Conservation (phyloP, 2,329 filamentous ascomycete species). For the Myotisia sp. region DNA sequence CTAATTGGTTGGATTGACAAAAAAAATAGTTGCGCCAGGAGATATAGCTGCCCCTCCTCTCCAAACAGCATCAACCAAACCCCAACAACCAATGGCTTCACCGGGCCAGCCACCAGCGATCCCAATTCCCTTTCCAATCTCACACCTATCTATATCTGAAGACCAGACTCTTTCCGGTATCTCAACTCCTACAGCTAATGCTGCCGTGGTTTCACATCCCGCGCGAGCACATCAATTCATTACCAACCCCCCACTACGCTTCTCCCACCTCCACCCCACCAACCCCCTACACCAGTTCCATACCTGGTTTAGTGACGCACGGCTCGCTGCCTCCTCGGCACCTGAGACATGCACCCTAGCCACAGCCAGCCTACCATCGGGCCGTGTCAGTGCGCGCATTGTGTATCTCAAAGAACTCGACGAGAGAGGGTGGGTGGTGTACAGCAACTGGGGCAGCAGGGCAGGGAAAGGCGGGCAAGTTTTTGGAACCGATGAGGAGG, state of each 20-base stretch:
- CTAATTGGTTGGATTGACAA: no score
- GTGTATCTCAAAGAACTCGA: slow-evolving; percentile 97
- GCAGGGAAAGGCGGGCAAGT: slow-evolving; percentile 36
- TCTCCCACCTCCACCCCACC: slow-evolving; percentile 28
- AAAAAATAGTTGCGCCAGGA: slow-evolving; percentile 32
- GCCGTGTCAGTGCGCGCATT: slow-evolving; percentile 67
- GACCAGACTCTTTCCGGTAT: slow-evolving; percentile 18
- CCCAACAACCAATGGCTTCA: no score
- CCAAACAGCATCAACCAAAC: no score
- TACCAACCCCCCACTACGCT: slow-evolving; percentile 28
- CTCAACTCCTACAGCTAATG: slow-evolving; percentile 24
- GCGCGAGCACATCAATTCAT: slow-evolving; percentile 31
- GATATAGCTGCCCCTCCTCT: slow-evolving; percentile 21
- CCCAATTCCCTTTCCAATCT: slow-evolving; percentile 1
- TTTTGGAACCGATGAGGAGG: slow-evolving; percentile 17
- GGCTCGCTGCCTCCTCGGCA: slow-evolving; percentile 47
- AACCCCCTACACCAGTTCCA: slow-evolving; percentile 73
- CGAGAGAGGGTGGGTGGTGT: slow-evolving; percentile 67
- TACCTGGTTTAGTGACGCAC: slow-evolving; percentile 69
- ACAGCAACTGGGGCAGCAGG: slow-evolving; percentile 72
- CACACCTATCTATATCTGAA: slow-evolving; percentile 5
- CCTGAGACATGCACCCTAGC: slow-evolving; percentile 82
- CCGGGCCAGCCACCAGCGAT: no score
- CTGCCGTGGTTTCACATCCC: slow-evolving; percentile 24
- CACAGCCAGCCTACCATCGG: slow-evolving; percentile 69